Percentiles rank a stretch among this genome's conserved stretches.
Evolutionary conservation across 306 rosid genomes (phyloP).

Genomic region (Vigna mungo): DNA sequence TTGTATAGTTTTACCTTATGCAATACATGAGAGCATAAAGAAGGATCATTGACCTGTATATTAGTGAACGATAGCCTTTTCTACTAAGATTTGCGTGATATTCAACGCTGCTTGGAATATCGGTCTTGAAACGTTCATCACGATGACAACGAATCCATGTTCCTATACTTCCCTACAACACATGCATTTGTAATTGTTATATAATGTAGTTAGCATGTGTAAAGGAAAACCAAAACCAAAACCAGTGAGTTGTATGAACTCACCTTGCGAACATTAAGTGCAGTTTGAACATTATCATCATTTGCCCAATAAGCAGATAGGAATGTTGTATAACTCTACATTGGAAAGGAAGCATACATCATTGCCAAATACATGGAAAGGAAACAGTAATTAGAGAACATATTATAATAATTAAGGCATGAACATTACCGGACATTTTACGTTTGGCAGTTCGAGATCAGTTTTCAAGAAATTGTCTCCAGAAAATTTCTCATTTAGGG

Average conservation of each 20-base stretch:
- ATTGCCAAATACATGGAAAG: neutral
- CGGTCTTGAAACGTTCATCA: neutral
- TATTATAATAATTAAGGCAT: too few species aligned
- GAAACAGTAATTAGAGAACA: neutral
- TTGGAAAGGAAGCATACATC: slow-evolving; percentile 1
- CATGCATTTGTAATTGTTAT: neutral
- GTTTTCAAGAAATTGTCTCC: neutral
- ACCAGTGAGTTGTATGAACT: too few species aligned
- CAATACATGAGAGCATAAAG: neutral
- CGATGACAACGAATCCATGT: slow-evolving; percentile 61
- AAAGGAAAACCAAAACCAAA: too few species aligned
- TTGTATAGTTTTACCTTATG: too few species aligned
- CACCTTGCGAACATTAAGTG: slow-evolving; percentile 58
- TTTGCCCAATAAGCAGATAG: slow-evolving; percentile 64
- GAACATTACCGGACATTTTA: slow-evolving; percentile 52
- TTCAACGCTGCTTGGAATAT: slow-evolving; percentile 27
- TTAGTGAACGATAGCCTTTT: slow-evolving; percentile 63
- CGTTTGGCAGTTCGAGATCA: slow-evolving; percentile 40
- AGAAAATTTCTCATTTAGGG: slow-evolving; percentile 33
- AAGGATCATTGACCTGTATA: slow-evolving; percentile 57
- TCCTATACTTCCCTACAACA: slow-evolving; percentile 62
- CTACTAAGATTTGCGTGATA: slow-evolving; percentile 64
- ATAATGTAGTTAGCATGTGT: too few species aligned
- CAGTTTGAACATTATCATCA: slow-evolving; percentile 57
- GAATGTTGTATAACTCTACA: slow-evolving; percentile 40